Base-by-base conservation (phyloP, 2,329 filamentous ascomycete genomes). In the Beauveria sp. region DNA sequence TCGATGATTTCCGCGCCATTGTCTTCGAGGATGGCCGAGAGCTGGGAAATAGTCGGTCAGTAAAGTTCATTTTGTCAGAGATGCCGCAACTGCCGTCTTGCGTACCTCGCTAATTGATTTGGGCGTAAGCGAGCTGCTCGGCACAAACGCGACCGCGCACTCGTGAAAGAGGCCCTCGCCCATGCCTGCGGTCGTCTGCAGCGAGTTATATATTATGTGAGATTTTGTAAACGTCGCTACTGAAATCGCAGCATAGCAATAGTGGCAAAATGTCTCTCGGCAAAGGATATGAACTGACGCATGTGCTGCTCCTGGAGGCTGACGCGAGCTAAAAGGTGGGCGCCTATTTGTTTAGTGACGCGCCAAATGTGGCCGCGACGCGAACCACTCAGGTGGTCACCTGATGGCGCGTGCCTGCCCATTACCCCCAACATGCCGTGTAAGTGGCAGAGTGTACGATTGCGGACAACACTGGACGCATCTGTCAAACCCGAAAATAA, bases 1-100 rank as follows among this genome's bases (percentile, higher is more conserved):
- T 79, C 74, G 64, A 81, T 70, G 2, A 84, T 73, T 40, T 74
- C 69, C 61, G 78, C 83, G 65, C 82, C 83, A 75, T 83, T 78
- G 14, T 80, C 76, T 62, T 72, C 65, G 38, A 82, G 71, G 1
- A 77, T 73, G 2, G 67, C 66, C 6, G 78, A 75, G 12, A 82
- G 67, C 78, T 82, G 12, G 12, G 12, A 38, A 38, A 38, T 38
- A 16, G 14, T 38, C 12, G 18, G 24, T 46, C 10, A 55, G 40
- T 5, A 28, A 28, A 9, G 10, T 7, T 45, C 16, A 16, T 14
- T 26, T 26, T 8, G 22, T 10, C 1, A 34, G 9, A 12, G 7
- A 22, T 16, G 34, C 38, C 4, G 18, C 22, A 28, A 6, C 16
- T 26, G 9, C 53, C 10, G 18, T 0, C 7, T 5, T 51, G 64